Conservation (phyloP, 345 rosid genomes). For the Eucalyptus leucophloia region DNA sequence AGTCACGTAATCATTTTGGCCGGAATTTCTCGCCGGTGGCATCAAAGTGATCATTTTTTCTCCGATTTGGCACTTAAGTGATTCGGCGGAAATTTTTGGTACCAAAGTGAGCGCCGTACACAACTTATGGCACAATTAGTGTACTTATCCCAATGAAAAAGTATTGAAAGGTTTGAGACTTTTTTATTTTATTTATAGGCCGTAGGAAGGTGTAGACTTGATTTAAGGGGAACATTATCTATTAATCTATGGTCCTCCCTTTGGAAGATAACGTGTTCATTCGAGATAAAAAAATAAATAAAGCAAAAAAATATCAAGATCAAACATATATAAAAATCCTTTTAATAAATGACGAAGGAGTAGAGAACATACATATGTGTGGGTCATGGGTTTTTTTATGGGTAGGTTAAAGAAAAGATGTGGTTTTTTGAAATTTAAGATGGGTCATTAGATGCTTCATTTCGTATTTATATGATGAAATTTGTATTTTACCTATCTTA, state of each 20-base stretch:
- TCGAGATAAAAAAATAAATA: neutral
- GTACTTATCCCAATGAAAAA: no score
- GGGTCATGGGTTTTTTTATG: neutral
- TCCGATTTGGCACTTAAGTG: no score
- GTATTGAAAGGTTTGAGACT: neutral
- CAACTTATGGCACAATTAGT: no score
- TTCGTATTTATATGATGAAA: neutral
- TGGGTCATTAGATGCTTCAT: neutral
- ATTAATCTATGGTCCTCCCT: neutral
- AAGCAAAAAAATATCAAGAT: neutral
- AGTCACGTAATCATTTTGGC: no score
- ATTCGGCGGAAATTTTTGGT: no score
- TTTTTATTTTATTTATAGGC: neutral
- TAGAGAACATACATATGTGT: neutral
- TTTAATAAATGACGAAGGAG: neutral
- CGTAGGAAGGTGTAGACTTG: neutral
- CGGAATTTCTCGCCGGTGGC: no score
- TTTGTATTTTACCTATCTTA: neutral
- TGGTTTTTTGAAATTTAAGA: neutral
- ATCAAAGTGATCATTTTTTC: no score
- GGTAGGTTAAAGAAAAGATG: neutral
- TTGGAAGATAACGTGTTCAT: neutral
- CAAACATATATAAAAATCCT: neutral
- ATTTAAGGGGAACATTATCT: neutral
- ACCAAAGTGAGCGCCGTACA: no score